A percentile compares a stretch with the other conserved stretches of the same genome.
phyloP scores from a whole-genome alignment of 331 rosid species.

The Prunus yedoensis region DNA sequence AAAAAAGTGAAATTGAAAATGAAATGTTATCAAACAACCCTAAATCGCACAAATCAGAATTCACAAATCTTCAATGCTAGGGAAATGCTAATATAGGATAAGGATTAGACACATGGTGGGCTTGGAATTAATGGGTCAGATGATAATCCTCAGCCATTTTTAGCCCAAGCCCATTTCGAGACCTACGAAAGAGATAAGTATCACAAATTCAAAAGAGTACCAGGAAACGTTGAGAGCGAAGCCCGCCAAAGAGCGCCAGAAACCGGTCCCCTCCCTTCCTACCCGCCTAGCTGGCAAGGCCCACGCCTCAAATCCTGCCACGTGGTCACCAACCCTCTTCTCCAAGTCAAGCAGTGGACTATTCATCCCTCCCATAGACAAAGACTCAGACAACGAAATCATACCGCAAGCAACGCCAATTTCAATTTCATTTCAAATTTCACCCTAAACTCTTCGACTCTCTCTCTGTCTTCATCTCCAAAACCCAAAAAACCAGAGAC shows the following conservation, averaged over 20 bases:
- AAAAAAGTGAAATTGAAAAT: no score
- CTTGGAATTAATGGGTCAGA: no score
- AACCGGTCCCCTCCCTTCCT: no score
- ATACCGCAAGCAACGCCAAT: background rate
- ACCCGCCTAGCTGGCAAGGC: slow-evolving; percentile 9
- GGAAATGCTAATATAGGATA: no score
- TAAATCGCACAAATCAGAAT: no score
- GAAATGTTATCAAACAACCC: no score
- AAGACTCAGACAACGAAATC: background rate
- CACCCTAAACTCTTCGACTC: background rate
- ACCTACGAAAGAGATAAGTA: no score
- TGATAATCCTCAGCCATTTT: no score
- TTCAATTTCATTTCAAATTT: background rate
- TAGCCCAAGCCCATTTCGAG: no score
- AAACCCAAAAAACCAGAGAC: background rate
- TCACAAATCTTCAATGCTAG: no score
- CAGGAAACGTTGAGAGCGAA: background rate
- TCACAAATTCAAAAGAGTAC: background rate
- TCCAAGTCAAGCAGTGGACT: background rate
- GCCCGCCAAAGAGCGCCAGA: slow-evolving; percentile 1
- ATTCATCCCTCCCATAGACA: background rate
- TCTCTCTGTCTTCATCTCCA: background rate
- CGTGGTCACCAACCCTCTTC: background rate
- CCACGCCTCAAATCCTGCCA: background rate
- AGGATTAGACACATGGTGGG: no score